Conservation (phyloP, 1,139 yeast species). For the Suhomyces maxii region DNA sequence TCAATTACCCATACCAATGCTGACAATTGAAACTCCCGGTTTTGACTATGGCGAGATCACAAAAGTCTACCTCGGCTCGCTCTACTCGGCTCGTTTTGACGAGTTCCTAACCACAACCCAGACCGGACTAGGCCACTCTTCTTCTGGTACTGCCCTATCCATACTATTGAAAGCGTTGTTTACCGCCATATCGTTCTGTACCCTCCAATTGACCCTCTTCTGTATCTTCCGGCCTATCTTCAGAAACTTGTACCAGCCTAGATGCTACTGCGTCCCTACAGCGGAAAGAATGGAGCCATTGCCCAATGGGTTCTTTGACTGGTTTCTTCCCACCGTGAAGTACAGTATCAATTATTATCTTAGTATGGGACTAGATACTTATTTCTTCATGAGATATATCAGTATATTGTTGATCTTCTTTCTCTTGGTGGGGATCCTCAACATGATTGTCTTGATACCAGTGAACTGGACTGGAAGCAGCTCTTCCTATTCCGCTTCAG, state of each 20-base stretch:
- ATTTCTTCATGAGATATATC: slow-evolving; percentile 58
- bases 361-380: slow-evolving; percentile 62
- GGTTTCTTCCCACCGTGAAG: slow-evolving; percentile 47
- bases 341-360: slow-evolving; percentile 44
- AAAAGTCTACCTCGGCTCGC: slow-evolving; percentile 14
- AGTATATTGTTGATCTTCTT: slow-evolving; percentile 50
- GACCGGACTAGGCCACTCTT: slow-evolving; percentile 52
- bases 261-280: slow-evolving; percentile 45
- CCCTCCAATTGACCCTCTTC: slow-evolving; percentile 53
- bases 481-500: slow-evolving; percentile 33
- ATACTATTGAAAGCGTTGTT: slow-evolving; percentile 49
- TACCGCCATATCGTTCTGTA: slow-evolving; percentile 52
- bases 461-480: slow-evolving; percentile 52
- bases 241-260: slow-evolving; percentile 56
- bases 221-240: slow-evolving; percentile 50
- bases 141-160: slow-evolving; percentile 41
- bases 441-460: slow-evolving; percentile 56
- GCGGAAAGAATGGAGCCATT: slow-evolving; percentile 38
- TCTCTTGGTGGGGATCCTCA: slow-evolving; percentile 47
- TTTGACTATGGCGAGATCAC: slow-evolving; percentile 4
- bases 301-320: slow-evolving; percentile 44
- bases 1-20: background rate
- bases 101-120: slow-evolving; percentile 56
- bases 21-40: slow-evolving; percentile 1
- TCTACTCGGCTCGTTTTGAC: slow-evolving; percentile 23